A percentile compares a stretch with the other conserved stretches of the same genome.
phyloP scores from a whole-genome alignment of 441 rosid species.

The Populus tomentosa region DNA sequence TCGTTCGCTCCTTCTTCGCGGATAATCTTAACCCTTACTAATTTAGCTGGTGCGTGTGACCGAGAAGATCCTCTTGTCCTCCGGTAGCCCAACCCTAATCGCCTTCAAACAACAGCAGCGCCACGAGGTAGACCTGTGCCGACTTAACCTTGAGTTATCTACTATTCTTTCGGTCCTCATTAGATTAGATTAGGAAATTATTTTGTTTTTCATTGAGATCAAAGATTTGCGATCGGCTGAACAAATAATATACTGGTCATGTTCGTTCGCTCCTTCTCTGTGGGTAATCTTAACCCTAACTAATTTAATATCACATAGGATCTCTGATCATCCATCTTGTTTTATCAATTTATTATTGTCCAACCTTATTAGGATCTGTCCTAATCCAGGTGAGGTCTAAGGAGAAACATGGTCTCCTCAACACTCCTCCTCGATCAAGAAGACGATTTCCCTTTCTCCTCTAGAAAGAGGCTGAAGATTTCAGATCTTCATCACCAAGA shows the following conservation, averaged over 20 bases:
- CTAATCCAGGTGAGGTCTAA: neutral
- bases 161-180: too few relatives aligned
- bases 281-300: too few relatives aligned
- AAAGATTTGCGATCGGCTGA: too few relatives aligned
- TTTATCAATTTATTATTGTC: neutral
- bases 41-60: neutral
- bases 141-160: neutral
- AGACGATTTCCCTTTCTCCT: conserved; percentile 10
- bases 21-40: too few relatives aligned
- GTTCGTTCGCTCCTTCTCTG: too few relatives aligned
- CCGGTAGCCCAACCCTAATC: neutral
- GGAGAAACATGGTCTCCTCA: conserved; percentile 52
- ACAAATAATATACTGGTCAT: too few relatives aligned
- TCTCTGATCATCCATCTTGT: neutral
- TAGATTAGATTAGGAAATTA: too few relatives aligned
- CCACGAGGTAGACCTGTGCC: neutral
- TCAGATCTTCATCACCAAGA: conserved; percentile 23
- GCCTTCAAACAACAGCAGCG: neutral
- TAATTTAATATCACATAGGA: too few relatives aligned
- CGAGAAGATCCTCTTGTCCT: neutral
- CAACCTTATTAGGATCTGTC: neutral
- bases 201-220: too few relatives aligned
- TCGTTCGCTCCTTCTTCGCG: too few relatives aligned
- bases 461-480: conserved; percentile 31
- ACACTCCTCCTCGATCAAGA: conserved; percentile 15